These are phyloP conservation scores for Globisporangium yorkense DNA, from an alignment of 352 stramenopile genomes.

Conservation along the genomic window DNA sequence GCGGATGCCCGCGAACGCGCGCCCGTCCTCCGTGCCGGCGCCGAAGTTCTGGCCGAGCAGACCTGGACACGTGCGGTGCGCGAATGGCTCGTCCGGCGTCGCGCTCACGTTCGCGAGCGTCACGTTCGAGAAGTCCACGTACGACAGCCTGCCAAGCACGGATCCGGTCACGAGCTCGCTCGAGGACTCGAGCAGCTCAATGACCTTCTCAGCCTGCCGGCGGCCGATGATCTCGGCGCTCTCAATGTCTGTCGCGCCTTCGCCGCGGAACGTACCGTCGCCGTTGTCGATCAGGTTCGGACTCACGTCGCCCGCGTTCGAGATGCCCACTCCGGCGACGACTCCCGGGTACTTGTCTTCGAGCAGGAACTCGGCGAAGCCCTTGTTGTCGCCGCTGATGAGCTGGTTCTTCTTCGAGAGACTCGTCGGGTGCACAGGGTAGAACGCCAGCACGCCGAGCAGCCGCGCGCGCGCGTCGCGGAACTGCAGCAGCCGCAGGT, in stretches of 20 bases:
- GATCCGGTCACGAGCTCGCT: conserved; percentile 24
- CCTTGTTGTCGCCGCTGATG: conserved; percentile 81
- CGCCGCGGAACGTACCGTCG: conserved; percentile 34
- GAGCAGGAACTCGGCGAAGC: conserved; percentile 39
- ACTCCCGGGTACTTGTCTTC: conserved; percentile 28
- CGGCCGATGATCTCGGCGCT: conserved; percentile 37
- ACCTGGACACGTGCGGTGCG: conserved; percentile 32
- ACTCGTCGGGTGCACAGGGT: conserved; percentile 72
- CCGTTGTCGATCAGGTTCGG: conserved; percentile 42
- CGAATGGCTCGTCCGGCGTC: conserved; percentile 20
- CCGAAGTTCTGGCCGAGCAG: conserved; percentile 46
- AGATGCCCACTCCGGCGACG: conserved; percentile 32
- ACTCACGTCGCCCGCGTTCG: conserved; percentile 41
- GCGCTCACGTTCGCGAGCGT: conserved; percentile 12
- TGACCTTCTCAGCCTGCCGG: conserved; percentile 26
- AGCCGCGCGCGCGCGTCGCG: conserved; percentile 20
- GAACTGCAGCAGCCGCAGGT: conserved; percentile 64
- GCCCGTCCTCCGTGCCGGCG: conserved; percentile 43
- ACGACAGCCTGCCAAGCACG: conserved; percentile 27
- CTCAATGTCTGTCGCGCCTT: conserved; percentile 28
- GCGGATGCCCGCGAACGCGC: conserved; percentile 19
- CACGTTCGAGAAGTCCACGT: conserved; percentile 44
- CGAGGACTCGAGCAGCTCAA: conserved; percentile 14
- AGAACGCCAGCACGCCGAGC: conserved; percentile 48
- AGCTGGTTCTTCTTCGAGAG: conserved; percentile 70